Percentiles rank a stretch among this genome's conserved stretches.
Evolutionary conservation across 1,284 basidiomycete genomes (phyloP).

Genomic region (Tilletia horrida): DNA sequence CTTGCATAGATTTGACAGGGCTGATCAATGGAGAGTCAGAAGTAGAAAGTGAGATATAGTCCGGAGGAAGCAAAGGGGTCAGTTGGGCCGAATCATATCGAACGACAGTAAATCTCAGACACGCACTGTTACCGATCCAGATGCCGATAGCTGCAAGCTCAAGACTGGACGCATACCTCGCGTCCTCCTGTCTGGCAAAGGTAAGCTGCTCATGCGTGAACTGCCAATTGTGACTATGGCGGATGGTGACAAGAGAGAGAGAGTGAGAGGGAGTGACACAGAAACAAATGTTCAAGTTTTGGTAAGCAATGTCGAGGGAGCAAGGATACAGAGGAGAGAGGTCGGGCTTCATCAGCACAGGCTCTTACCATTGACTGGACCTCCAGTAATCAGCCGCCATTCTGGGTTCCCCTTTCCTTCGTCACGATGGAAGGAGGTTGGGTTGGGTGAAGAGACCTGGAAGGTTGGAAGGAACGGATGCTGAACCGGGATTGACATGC

Average conservation of each 20-base stretch:
- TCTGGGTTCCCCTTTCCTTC: neutral
- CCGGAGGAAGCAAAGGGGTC: neutral
- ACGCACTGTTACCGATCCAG: conserved; percentile 47
- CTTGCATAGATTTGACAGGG: conserved; percentile 81
- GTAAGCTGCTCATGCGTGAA: conserved; percentile 41
- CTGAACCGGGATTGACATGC: too few species aligned
- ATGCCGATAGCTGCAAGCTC: conserved; percentile 46
- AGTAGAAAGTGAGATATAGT: neutral
- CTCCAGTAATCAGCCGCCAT: conserved; percentile 52
- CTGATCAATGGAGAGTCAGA: conserved; percentile 19
- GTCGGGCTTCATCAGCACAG: neutral
- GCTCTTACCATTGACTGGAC: conserved; percentile 45
- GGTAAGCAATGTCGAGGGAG: neutral
- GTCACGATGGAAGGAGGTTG: neutral
- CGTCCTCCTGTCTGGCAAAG: conserved; percentile 42
- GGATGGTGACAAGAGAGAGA: neutral
- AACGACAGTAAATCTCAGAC: neutral
- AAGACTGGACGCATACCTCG: conserved; percentile 33
- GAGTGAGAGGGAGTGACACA: neutral
- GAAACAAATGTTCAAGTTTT: too few species aligned
- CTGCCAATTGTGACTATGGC: conserved; percentile 48
- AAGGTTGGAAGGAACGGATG: too few species aligned
- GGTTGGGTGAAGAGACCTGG: too few species aligned
- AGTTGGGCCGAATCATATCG: neutral
- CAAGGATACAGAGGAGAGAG: neutral